Evolutionary conservation across 257 asterid genomes (phyloP).

Genomic region (Linderniella brevidens): DNA sequence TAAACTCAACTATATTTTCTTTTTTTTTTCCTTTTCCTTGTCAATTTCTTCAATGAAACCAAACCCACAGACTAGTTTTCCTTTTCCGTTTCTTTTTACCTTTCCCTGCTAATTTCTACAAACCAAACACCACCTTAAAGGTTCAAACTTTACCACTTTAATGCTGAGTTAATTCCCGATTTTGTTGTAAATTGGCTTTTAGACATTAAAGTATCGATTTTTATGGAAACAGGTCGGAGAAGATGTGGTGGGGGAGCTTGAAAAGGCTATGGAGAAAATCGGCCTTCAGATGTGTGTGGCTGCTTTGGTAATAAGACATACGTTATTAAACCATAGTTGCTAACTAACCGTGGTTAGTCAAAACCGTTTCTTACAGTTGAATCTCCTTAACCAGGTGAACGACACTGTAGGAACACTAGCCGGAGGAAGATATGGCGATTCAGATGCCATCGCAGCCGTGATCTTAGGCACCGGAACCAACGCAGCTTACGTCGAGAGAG

Average conservation of each 20-base stretch:
- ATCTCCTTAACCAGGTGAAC: conserved; percentile 39
- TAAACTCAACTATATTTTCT: too few relatives aligned
- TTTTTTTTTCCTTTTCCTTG: too few relatives aligned
- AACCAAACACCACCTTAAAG: too few relatives aligned
- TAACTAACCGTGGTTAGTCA: not conserved
- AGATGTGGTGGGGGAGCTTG: conserved; percentile 69
- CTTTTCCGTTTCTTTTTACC: too few relatives aligned
- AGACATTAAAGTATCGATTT: too few relatives aligned
- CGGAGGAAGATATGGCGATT: conserved; percentile 45
- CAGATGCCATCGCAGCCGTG: conserved; percentile 78
- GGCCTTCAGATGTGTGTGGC: conserved; percentile 72
- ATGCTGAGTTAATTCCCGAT: too few relatives aligned
- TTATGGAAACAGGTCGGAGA: conserved; percentile 41
- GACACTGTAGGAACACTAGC: conserved; percentile 96
- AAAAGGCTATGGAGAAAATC: conserved; percentile 65
- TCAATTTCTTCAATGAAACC: too few relatives aligned
- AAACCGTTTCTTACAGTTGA: not conserved
- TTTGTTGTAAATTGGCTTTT: too few relatives aligned
- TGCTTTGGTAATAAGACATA: conserved; percentile 44
- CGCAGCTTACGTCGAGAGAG: conserved; percentile 86
- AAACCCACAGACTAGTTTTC: too few relatives aligned
- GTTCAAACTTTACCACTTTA: too few relatives aligned
- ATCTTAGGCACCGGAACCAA: conserved; percentile 92
- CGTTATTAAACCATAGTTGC: not conserved
- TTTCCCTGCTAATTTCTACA: too few relatives aligned